Conservation (phyloP, 2,329 filamentous ascomycete species). For the Magnaporthiopsis incrustans region DNA sequence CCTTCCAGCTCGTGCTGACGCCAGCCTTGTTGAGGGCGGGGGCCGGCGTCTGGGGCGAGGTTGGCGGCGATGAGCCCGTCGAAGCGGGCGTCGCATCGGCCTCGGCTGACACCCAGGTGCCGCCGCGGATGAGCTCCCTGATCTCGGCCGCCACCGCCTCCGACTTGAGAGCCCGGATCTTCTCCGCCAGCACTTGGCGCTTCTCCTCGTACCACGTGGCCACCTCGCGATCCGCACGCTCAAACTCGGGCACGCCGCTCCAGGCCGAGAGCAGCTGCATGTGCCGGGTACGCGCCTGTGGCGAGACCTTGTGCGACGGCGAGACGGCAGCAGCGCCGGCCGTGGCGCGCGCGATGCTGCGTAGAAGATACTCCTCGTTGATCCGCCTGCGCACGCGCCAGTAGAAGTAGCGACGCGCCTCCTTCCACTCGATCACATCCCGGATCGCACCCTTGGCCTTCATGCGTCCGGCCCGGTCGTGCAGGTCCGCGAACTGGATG, state of each 20-base stretch:
- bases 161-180: slow-evolving; percentile 76
- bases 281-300: slow-evolving; percentile 53
- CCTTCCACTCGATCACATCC: slow-evolving; percentile 72
- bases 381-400: slow-evolving; percentile 95
- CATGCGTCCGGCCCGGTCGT: slow-evolving; percentile 96
- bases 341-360: slow-evolving; percentile 59
- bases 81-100: neutral
- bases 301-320: slow-evolving; percentile 15
- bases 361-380: slow-evolving; percentile 95
- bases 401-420: slow-evolving; percentile 97
- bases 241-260: slow-evolving; percentile 71
- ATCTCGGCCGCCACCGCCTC: slow-evolving; percentile 57
- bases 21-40: slow-evolving; percentile 11
- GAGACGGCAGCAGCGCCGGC: slow-evolving; percentile 20
- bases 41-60: neutral
- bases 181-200: slow-evolving; percentile 70
- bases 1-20: slow-evolving; percentile 73
- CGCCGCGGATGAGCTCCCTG: slow-evolving; percentile 57
- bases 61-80: slow-evolving; percentile 26
- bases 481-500: slow-evolving; percentile 93
- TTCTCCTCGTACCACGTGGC: slow-evolving; percentile 97
- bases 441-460: slow-evolving; percentile 94
- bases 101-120: slow-evolving; percentile 2
- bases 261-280: slow-evolving; percentile 74
- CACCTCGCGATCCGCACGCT: slow-evolving; percentile 71